Evolutionary conservation across 306 rosid species (phyloP).

Genomic region (Quercus suber): DNA sequence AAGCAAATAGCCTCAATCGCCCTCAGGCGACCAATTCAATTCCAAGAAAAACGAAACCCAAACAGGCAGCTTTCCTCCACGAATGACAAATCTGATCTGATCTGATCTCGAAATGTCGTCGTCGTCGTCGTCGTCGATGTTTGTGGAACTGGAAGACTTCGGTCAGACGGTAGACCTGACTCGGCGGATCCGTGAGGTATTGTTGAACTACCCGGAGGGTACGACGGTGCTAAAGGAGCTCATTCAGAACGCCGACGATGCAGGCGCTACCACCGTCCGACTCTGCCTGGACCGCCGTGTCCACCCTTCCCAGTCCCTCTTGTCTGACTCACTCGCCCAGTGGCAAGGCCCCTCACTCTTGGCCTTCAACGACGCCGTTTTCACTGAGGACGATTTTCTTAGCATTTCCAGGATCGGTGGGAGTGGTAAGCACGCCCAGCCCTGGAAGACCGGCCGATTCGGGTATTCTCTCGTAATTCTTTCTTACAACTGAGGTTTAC

Average conservation of each 20-base stretch:
- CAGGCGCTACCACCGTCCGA: constrained; percentile 84
- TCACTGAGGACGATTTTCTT: constrained; percentile 83
- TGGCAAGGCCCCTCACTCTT: constrained; percentile 93
- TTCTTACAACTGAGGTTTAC: too few relatives aligned
- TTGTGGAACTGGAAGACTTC: constrained; percentile 88
- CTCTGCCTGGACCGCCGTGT: constrained; percentile 81
- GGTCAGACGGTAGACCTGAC: constrained; percentile 98
- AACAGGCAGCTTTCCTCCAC: too few relatives aligned
- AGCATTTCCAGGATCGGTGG: constrained; percentile 96
- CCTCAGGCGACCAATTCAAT: too few relatives aligned
- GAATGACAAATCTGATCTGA: too few relatives aligned
- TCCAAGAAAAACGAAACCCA: too few relatives aligned
- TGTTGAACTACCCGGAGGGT: constrained; percentile 93
- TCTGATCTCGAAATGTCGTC: constrained; percentile 18
- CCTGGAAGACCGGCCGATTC: constrained; percentile 91
- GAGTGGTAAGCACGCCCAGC: constrained; percentile 78
- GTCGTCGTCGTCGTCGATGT: constrained; percentile 45
- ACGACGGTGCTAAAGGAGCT: constrained; percentile 94
- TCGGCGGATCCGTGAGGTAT: constrained; percentile 94
- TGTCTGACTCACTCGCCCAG: constrained; percentile 62
- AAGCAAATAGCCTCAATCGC: too few relatives aligned
- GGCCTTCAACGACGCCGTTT: constrained; percentile 83
- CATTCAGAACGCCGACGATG: constrained; percentile 95
- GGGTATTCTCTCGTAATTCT: constrained; percentile 44
- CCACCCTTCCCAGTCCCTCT: constrained; percentile 54